These are phyloP conservation scores for Colletotrichum truncatum DNA, from an alignment of 2,329 filamentous ascomycete genomes.

Conservation along the genomic window DNA sequence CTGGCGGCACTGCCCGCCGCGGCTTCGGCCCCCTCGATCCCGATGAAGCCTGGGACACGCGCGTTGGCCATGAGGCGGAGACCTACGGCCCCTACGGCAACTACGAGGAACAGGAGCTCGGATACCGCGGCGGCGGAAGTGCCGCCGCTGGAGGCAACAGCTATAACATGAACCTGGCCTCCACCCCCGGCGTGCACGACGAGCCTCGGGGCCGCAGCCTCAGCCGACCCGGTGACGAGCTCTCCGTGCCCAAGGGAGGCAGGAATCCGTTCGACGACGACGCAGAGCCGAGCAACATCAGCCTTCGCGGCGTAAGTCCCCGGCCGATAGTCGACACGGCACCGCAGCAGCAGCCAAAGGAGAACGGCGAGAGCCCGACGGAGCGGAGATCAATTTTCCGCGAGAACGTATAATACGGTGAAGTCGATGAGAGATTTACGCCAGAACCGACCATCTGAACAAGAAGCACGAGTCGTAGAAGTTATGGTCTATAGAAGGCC, in stretches of 20 bases:
- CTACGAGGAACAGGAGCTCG: constrained; percentile 82
- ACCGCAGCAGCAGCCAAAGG: constrained; percentile 33
- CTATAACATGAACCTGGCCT: constrained; percentile 60
- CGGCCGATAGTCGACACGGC: constrained; percentile 68
- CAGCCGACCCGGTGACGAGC: constrained; percentile 36
- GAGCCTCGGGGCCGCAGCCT: constrained; percentile 32
- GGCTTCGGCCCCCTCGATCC: constrained; percentile 78
- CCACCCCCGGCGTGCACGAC: constrained; percentile 43
- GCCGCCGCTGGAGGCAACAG: constrained; percentile 48
- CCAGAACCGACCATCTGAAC: not conserved
- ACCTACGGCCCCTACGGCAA: constrained; percentile 68
- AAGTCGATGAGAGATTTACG: not conserved
- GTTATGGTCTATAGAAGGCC: not conserved
- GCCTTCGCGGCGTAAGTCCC: constrained; percentile 78
- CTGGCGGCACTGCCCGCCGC: constrained; percentile 53
- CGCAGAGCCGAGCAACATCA: constrained; percentile 68
- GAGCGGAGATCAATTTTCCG: constrained; percentile 76
- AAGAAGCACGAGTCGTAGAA: too few relatives aligned
- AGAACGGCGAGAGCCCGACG: constrained; percentile 64
- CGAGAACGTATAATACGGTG: constrained; percentile 67
- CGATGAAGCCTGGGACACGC: constrained; percentile 86
- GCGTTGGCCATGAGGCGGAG: constrained; percentile 79
- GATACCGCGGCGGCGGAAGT: constrained; percentile 53
- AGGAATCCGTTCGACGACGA: constrained; percentile 78
- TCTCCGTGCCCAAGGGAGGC: constrained; percentile 43